Evolutionary conservation across 1,284 basidiomycete species (phyloP).

Genomic region (Ceratobasidium sp.): DNA sequence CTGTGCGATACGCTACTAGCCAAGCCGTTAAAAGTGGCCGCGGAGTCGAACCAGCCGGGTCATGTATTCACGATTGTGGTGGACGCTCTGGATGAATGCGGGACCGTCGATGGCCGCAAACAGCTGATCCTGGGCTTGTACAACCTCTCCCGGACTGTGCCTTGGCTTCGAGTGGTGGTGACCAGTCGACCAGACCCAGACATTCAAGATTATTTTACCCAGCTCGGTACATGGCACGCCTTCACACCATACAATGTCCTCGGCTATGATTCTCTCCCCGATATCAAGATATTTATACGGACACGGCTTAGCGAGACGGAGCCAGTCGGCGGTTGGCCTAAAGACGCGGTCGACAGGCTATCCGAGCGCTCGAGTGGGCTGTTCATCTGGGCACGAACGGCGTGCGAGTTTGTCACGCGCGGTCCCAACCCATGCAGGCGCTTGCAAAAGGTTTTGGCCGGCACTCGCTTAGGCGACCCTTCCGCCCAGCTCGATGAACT

Average conservation of each 20-base stretch:
- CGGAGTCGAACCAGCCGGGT: not conserved
- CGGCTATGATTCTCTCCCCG: too few species aligned
- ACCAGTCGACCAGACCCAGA: constrained; percentile 17
- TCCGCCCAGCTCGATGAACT: not conserved
- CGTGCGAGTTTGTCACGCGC: constrained; percentile 14
- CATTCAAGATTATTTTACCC: constrained; percentile 10
- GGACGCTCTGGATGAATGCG: constrained; percentile 47
- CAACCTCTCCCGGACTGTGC: not conserved
- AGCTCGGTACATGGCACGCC: too few species aligned
- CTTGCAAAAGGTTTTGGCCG: not conserved
- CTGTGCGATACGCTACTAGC: not conserved
- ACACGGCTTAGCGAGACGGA: not conserved
- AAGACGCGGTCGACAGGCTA: too few species aligned
- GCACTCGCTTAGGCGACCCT: not conserved
- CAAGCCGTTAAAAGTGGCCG: constrained; percentile 1
- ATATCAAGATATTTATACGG: not conserved
- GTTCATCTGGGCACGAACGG: not conserved
- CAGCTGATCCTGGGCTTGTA: not conserved
- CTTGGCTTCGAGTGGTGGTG: not conserved
- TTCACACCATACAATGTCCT: not conserved
- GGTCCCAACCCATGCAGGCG: not conserved
- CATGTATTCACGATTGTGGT: constrained; percentile 13
- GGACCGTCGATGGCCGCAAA: not conserved
- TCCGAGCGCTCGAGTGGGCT: too few species aligned
- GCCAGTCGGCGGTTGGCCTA: not conserved